Base-by-base conservation (phyloP, 1,284 basidiomycete species). In the Pulchroboletus neoregius region DNA sequence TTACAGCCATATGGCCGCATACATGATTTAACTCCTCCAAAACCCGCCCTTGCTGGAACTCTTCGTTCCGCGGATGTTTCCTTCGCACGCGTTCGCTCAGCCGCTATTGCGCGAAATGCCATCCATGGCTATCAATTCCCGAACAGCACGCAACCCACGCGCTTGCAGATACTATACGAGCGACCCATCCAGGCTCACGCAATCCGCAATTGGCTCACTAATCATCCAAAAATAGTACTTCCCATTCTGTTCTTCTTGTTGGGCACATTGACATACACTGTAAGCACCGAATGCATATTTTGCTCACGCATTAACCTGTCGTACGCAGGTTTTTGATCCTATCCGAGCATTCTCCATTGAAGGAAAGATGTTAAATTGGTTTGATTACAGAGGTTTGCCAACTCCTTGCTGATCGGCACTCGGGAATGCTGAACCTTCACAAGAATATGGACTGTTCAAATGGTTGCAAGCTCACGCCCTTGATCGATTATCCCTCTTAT, bases 231-330 rank as follows among this genome's bases (percentile, higher is more conserved):
- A 53, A 87, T 98, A 48, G 82, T 87, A 35, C 70, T 97, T 4
- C 95, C 95, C 0, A 68, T 96, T 10, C 50, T 94, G 1, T 80
- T 93, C 36, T 95, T 97, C 68, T 71, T 98, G 2, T 64, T 98
- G 23, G 95, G 94, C 12, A 86, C 86, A 2, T 62, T 98, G 39
- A 91, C 89, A 23, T 96, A 95, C 65, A 87, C 88, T 5, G 88
- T 93, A 64, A 66, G 78, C 68, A 52, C 2, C 3, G 12, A 34
- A 22, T 15, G 27, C 11, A 36, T 15, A 20, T 39, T 13, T 6
- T 13, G 11, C 5, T 40, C 27, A 6, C 9, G 1, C 22, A 15
- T 33, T 35, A 6, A 52, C 16, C 1, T 27, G 31, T n/a, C 6
- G 8, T 34, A 11, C n/a, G 18, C 18, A 92, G 86, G 79, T 96